These are phyloP conservation scores for Aegle marmelos DNA, from an alignment of 345 rosid species.

Conservation along the genomic window DNA sequence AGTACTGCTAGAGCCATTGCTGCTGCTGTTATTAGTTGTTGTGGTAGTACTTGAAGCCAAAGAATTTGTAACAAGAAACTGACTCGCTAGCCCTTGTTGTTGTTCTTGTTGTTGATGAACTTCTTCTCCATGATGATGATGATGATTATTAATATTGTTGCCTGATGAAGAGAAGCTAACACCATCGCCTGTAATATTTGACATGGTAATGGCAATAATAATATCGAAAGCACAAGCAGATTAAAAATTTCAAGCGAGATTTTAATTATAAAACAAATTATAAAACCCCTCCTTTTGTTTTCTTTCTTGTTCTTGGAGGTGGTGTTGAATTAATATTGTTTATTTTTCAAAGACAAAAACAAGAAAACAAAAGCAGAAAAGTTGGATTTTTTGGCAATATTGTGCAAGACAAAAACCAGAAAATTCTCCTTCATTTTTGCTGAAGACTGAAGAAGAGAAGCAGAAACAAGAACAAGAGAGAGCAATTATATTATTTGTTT, in stretches of 20 bases:
- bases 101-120: conserved; percentile 12
- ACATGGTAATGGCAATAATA: conserved; percentile 22
- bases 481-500: neutral
- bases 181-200: conserved; percentile 32
- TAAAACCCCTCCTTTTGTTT: conserved; percentile 4
- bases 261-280: conserved; percentile 12
- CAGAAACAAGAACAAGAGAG: neutral
- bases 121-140: conserved; percentile 13
- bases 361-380: conserved; percentile 6
- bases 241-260: neutral
- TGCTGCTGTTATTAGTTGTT: conserved; percentile 1
- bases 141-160: conserved; percentile 4
- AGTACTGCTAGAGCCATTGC: conserved; percentile 23
- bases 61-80: conserved; percentile 20
- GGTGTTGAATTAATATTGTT: neutral
- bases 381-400: conserved; percentile 19
- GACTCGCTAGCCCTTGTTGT: neutral
- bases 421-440: conserved; percentile 38
- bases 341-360: neutral
- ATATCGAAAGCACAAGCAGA: neutral
- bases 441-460: neutral
- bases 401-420: conserved; percentile 37
- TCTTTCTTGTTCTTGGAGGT: conserved; percentile 8
- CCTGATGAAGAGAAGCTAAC: conserved; percentile 36
- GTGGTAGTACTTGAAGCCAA: conserved; percentile 20